Conservation (phyloP, 352 stramenopile species). For the Peronosclerospora sorghi region DNA sequence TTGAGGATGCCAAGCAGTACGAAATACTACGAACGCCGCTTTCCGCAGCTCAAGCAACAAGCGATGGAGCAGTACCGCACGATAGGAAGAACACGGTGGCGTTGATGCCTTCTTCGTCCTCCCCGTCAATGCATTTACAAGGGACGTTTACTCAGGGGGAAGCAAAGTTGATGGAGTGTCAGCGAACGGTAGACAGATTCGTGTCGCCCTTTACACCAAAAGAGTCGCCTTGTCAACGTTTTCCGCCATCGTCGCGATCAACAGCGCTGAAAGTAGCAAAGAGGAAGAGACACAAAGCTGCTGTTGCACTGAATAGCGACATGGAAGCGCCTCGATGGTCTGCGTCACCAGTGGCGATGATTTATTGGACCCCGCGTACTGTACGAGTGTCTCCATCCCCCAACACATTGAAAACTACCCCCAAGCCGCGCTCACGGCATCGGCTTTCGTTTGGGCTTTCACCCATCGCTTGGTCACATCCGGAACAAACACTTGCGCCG, state of each 20-base stretch:
- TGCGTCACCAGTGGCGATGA: slow-evolving; percentile 15
- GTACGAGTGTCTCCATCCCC: slow-evolving; percentile 11
- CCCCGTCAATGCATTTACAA: slow-evolving; percentile 13
- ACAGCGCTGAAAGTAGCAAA: slow-evolving; percentile 9
- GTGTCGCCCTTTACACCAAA: slow-evolving; percentile 5
- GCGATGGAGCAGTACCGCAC: neutral
- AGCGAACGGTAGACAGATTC: slow-evolving; percentile 29
- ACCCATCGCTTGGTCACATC: slow-evolving; percentile 28
- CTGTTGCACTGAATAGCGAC: slow-evolving; percentile 3
- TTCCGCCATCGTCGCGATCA: slow-evolving; percentile 6
- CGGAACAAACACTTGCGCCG: slow-evolving; percentile 4
- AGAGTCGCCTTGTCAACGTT: slow-evolving; percentile 1
- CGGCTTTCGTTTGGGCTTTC: slow-evolving; percentile 32
- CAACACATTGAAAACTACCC: slow-evolving; percentile 4
- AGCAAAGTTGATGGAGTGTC: slow-evolving; percentile 28
- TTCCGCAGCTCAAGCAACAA: neutral
- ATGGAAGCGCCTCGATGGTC: slow-evolving; percentile 18
- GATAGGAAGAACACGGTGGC: neutral
- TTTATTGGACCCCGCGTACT: slow-evolving; percentile 5
- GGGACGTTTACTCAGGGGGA: slow-evolving; percentile 31
- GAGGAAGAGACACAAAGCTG: slow-evolving; percentile 1
- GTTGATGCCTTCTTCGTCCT: slow-evolving; percentile 3
- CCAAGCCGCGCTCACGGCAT: slow-evolving; percentile 8
- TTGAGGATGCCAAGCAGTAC: slow-evolving; percentile 42
- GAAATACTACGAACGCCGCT: slow-evolving; percentile 32